Evolutionary conservation across 805 yeast species (phyloP).

Genomic region (Ogataea glucozyma): DNA sequence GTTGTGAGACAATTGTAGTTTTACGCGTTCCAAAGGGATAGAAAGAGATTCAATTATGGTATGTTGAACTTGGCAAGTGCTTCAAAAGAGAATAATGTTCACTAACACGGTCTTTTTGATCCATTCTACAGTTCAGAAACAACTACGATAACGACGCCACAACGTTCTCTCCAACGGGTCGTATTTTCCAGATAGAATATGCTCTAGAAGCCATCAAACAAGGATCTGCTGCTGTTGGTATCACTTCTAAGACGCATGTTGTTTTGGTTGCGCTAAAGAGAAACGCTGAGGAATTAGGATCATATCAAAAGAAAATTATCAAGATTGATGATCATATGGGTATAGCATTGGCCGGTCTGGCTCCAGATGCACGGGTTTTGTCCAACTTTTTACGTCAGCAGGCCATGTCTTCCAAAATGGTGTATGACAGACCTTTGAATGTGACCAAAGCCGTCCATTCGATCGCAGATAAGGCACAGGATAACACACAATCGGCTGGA

Average conservation of each 20-base stretch:
- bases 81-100: neutral
- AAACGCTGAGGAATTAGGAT: conserved; percentile 95
- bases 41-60: conserved; percentile 3
- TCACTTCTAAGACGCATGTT: conserved; percentile 81
- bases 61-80: neutral
- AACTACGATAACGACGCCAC: conserved; percentile 98
- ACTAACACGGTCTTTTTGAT: conserved; percentile 9
- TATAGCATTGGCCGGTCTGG: conserved; percentile 93
- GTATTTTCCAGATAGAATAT: conserved; percentile 86
- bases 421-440: conserved; percentile 82
- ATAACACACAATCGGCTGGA: conserved; percentile 93
- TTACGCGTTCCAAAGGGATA: neutral
- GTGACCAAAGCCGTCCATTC: conserved; percentile 80
- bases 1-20: neutral
- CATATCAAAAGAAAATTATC: conserved; percentile 92
- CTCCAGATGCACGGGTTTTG: conserved; percentile 96
- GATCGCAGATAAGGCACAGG: conserved; percentile 96
- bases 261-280: conserved; percentile 93
- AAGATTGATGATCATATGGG: conserved; percentile 94
- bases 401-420: conserved; percentile 83
- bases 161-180: conserved; percentile 94
- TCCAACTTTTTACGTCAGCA: conserved; percentile 88
- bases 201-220: conserved; percentile 96
- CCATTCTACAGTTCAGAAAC: conserved; percentile 74
- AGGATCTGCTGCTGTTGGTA: conserved; percentile 96